Evolutionary conservation across 768 basidiomycete species (phyloP).

Genomic region (Cystofilobasidium macerans): DNA sequence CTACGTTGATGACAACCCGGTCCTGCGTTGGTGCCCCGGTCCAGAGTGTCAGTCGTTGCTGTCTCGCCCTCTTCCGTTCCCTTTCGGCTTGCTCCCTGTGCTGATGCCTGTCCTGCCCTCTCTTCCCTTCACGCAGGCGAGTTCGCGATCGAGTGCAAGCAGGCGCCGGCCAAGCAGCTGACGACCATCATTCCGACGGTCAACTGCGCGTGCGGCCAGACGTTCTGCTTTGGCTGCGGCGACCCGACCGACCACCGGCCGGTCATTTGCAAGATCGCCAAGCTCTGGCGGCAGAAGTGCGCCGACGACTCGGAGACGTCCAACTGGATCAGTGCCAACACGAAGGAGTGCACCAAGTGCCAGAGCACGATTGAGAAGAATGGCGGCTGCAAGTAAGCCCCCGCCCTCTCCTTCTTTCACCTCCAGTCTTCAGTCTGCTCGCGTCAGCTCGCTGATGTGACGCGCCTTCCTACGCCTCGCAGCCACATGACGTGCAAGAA

Average conservation of each 20-base stretch:
- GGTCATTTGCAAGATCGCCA: conserved; percentile 74
- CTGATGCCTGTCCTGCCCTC: not conserved
- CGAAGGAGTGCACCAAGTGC: conserved; percentile 93
- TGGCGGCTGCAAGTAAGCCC: conserved; percentile 89
- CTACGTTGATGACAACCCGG: conserved; percentile 72
- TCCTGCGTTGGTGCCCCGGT: conserved; percentile 88
- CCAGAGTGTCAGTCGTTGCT: conserved; percentile 56
- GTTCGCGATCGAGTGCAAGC: conserved; percentile 78
- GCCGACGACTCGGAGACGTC: conserved; percentile 95
- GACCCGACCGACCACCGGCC: conserved; percentile 85
- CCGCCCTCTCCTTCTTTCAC: conserved; percentile 9
- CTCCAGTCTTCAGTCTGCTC: conserved; percentile 3
- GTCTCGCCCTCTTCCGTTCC: not conserved
- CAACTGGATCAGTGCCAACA: conserved; percentile 99
- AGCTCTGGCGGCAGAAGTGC: conserved; percentile 94
- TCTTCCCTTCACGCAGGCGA: conserved; percentile 38
- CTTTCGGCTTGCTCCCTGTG: not conserved
- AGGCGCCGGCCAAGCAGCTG: conserved; percentile 67
- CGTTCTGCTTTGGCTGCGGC: conserved; percentile 90
- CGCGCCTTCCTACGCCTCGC: no score
- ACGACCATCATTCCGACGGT: conserved; percentile 79
- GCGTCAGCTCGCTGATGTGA: no score
- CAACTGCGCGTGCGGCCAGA: conserved; percentile 64
- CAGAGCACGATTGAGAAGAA: conserved; percentile 99
- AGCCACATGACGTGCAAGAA: conserved; percentile 99